Evolutionary conservation across 2,329 filamentous ascomycete species (phyloP).

Genomic region (Pseudogymnoascus sp.): DNA sequence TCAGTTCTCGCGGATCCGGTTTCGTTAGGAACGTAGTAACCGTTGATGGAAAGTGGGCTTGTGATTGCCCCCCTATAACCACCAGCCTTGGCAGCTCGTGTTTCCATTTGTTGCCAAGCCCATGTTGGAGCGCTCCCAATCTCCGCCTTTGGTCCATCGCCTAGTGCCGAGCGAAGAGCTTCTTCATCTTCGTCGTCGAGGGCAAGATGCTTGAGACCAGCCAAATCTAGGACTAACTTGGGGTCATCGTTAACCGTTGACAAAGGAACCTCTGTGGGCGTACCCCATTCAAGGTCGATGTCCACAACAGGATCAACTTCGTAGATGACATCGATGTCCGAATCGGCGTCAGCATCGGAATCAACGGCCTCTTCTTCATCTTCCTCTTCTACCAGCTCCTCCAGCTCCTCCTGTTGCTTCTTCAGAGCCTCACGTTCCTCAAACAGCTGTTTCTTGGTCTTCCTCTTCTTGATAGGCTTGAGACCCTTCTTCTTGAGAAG

Average conservation of each 20-base stretch:
- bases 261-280: conserved; percentile 51
- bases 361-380: conserved; percentile 15
- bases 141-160: conserved; percentile 34
- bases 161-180: conserved; percentile 37
- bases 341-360: conserved; percentile 23
- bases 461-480: conserved; percentile 57
- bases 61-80: conserved; percentile 42
- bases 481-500: conserved; percentile 52
- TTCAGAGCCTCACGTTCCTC: conserved; percentile 41
- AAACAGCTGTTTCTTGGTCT: conserved; percentile 70
- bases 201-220: conserved; percentile 62
- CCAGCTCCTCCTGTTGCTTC: conserved; percentile 3
- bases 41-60: conserved; percentile 44
- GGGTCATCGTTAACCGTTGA: conserved; percentile 62
- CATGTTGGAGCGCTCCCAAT: conserved; percentile 55
- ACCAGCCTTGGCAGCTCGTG: conserved; percentile 60
- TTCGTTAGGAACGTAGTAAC: conserved; percentile 76
- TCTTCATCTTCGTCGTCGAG: conserved; percentile 63
- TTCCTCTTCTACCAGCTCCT: conserved; percentile 21
- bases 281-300: conserved; percentile 50
- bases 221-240: conserved; percentile 57
- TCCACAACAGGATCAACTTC: conserved; percentile 30
- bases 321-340: conserved; percentile 29
- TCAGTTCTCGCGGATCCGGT: conserved; percentile 88
- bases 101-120: conserved; percentile 66